phyloP scores from a whole-genome alignment of 306 rosid genomes.

The Acacia confusa region DNA sequence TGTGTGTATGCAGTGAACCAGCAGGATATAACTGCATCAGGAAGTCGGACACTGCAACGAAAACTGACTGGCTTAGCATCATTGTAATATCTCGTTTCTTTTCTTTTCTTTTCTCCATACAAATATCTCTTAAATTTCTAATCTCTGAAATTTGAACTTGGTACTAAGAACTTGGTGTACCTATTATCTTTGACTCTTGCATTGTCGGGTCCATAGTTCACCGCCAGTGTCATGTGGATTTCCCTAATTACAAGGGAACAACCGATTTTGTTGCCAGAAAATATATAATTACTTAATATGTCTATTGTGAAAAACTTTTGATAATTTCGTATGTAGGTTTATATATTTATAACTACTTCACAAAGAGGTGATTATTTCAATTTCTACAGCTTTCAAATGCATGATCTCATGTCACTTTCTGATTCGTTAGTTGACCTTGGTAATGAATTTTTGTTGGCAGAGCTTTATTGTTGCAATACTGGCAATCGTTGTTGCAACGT shows the following conservation, averaged over 20 bases:
- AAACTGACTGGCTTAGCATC: conserved; percentile 87
- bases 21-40: conserved; percentile 65
- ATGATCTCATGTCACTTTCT: conserved; percentile 25
- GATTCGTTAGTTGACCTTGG: conserved; percentile 22
- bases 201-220: not conserved
- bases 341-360: not conserved
- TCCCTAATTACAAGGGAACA: not conserved
- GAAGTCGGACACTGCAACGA: conserved; percentile 46
- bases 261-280: not conserved
- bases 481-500: conserved; percentile 85
- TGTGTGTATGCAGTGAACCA: conserved; percentile 70
- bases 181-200: not conserved
- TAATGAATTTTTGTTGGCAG: conserved; percentile 49
- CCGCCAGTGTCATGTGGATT: not conserved
- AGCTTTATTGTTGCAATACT: conserved; percentile 83
- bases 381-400: conserved; percentile 11
- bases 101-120: too few relatives aligned
- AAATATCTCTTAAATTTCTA: conserved; percentile 9
- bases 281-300: not conserved
- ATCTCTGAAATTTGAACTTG: conserved; percentile 14
- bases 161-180: not conserved
- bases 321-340: not conserved
- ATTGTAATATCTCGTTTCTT: conserved; percentile 53
- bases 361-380: not conserved
- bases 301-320: not conserved